These are phyloP conservation scores for Noccaea bulbosa DNA, from an alignment of 345 rosid species.

Conservation along the genomic window DNA sequence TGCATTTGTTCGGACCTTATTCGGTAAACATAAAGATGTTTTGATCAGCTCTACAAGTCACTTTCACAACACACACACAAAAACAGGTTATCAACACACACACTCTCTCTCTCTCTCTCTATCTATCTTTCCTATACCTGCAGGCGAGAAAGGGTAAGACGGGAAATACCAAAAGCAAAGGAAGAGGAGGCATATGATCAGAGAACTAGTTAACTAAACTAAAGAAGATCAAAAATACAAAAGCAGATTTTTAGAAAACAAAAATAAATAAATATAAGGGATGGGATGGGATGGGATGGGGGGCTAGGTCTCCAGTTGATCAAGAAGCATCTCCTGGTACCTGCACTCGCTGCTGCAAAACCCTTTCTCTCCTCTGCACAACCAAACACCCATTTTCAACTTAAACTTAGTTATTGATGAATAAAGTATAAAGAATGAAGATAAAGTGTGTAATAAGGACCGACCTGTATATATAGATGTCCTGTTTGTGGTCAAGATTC, in stretches of 20 bases:
- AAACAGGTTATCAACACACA: background rate
- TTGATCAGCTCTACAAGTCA: background rate
- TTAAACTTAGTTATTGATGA: background rate
- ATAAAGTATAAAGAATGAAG: background rate
- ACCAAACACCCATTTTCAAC: background rate
- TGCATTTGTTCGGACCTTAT: background rate
- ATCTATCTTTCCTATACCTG: constrained; percentile 29
- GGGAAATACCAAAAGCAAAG: background rate
- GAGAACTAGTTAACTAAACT: background rate
- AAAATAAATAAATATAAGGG: background rate
- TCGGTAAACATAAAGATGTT: constrained; percentile 2
- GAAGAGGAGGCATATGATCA: background rate
- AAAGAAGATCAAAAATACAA: constrained; percentile 14
- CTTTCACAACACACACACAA: background rate
- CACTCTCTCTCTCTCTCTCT: constrained; percentile 19
- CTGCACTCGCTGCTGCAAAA: constrained; percentile 86
- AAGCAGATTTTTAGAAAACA: background rate
- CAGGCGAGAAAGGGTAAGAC: constrained; percentile 28
- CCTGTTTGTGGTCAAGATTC: constrained; percentile 59
- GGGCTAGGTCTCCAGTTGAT: constrained; percentile 48
- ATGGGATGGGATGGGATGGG: no score
- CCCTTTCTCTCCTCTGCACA: constrained; percentile 82
- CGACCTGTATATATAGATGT: constrained; percentile 76
- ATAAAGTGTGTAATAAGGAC: background rate
- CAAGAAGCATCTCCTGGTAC: constrained; percentile 68